Percentiles rank a stretch among this genome's conserved stretches.
Conservation (phyloP, 2,329 filamentous ascomycete species). For the Fusarium proliferatum region DNA sequence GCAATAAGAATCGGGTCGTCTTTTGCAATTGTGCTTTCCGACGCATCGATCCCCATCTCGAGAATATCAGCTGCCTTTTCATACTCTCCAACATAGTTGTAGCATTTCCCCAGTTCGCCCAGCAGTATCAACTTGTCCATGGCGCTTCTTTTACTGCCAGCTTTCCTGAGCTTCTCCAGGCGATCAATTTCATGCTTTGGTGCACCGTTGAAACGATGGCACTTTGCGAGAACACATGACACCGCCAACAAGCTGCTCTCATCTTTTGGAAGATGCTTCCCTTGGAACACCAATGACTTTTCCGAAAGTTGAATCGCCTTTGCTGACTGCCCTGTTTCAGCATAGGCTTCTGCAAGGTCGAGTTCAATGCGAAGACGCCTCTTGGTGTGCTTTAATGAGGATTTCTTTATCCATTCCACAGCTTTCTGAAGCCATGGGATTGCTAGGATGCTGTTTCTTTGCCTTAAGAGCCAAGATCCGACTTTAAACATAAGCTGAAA, state of each 20-base stretch:
- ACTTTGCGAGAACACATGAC: background rate
- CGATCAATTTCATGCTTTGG: background rate
- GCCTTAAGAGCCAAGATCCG: background rate
- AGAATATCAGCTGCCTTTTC: background rate
- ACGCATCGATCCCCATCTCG: accelerated
- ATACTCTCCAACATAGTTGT: background rate
- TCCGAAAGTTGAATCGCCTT: background rate
- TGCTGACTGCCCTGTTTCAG: accelerated
- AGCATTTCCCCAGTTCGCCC: background rate
- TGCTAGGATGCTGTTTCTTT: background rate
- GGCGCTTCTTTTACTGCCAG: background rate
- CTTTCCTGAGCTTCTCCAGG: accelerated
- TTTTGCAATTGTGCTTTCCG: accelerated
- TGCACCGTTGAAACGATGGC: background rate
- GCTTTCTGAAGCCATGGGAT: background rate
- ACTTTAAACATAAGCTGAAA: background rate
- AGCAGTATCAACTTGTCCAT: background rate
- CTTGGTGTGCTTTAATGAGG: background rate
- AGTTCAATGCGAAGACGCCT: background rate
- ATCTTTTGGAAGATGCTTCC: background rate
- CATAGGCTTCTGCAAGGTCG: background rate
- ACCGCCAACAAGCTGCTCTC: background rate
- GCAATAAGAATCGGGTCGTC: background rate
- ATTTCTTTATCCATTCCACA: background rate
- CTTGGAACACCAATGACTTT: background rate